Base-by-base conservation (phyloP, 352 stramenopile species). In the Phytophthora hybrid region DNA sequence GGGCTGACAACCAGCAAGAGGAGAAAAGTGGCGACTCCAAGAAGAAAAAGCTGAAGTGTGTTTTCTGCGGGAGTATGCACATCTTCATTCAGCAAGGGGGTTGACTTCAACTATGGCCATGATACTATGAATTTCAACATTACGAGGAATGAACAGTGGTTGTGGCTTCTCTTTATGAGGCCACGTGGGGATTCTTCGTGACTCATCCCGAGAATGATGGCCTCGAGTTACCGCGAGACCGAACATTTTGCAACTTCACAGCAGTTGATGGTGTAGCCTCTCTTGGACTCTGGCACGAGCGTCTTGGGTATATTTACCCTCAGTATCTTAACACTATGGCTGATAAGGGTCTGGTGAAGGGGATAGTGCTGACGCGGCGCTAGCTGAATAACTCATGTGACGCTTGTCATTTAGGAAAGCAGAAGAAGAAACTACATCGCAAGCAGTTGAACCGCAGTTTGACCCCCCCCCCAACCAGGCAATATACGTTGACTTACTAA, bases 321-420 rank as follows among this genome's bases (percentile, higher is more conserved):
- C 60, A 66, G 49, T 66, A 66, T 31, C 14, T 59, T 0, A 61
- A 68, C 49, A 68, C 51, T 0, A 68, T 68, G 61, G 61, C 18
- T 0, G 51, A 68, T 8, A 60, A 55, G 29, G 52, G 16, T 26
- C 44, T 68, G 21, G 16, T 55, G 34, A 44, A 44, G 7, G 5
- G 34, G 13, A 44, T 44, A 6, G 5, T 44, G 34, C 8, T 44
- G 34, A 44, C 34, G 5, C 34, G 34, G 34, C 13, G 34, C 34
- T 4, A 44, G 34, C 9, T 44, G 1, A 44, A 14, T 26, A 26
- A 26, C 23, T 26, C 23, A 26, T 26, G 23, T 26, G 23, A 26
- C 23, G 23, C 23, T 26, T 44, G 34, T 44, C 34, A 14, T 14
- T 14, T 44, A 44, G 39, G 39, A 18, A 19, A 47, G 39, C 39